Percentiles rank a stretch among this genome's conserved stretches.
These are phyloP conservation scores for Pseudogymnoascus sp. DNA, from an alignment of 2,329 filamentous ascomycete species.

Conservation along the genomic window DNA sequence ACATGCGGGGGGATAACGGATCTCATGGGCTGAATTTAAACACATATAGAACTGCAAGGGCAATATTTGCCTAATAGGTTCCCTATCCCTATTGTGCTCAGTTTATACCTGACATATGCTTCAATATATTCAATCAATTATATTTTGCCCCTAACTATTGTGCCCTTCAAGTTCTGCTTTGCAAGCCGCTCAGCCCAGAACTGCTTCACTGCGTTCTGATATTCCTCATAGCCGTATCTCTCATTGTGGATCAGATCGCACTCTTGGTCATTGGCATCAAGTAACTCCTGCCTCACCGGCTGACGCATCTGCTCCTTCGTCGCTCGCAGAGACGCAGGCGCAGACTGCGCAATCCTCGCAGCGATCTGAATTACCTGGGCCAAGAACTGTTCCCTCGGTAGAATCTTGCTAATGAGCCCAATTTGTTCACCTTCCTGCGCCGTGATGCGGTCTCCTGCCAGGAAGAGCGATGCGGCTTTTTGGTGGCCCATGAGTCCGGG, in stretches of 20 bases:
- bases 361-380: conserved; percentile 17
- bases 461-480: conserved; percentile 19
- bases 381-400: conserved; percentile 17
- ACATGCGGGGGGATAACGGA: not conserved
- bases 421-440: conserved; percentile 16
- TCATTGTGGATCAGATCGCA: conserved; percentile 13
- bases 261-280: conserved; percentile 18
- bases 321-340: conserved; percentile 14
- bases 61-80: too few relatives aligned
- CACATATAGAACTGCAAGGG: not conserved
- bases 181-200: conserved; percentile 12
- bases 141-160: conserved; percentile 9
- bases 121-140: not conserved
- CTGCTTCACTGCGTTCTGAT: conserved; percentile 10
- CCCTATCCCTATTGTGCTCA: not conserved
- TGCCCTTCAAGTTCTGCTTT: conserved; percentile 12
- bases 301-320: conserved; percentile 21
- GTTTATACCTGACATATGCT: not conserved
- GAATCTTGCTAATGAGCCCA: conserved; percentile 20
- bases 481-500: conserved; percentile 22
- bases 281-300: conserved; percentile 16
- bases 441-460: conserved; percentile 20
- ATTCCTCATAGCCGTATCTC: conserved; percentile 14
- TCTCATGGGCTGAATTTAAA: not conserved
- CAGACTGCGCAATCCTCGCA: conserved; percentile 14